phyloP scores from a whole-genome alignment of 108 stramenopile species.

The Halocafeteria seosinensis region DNA sequence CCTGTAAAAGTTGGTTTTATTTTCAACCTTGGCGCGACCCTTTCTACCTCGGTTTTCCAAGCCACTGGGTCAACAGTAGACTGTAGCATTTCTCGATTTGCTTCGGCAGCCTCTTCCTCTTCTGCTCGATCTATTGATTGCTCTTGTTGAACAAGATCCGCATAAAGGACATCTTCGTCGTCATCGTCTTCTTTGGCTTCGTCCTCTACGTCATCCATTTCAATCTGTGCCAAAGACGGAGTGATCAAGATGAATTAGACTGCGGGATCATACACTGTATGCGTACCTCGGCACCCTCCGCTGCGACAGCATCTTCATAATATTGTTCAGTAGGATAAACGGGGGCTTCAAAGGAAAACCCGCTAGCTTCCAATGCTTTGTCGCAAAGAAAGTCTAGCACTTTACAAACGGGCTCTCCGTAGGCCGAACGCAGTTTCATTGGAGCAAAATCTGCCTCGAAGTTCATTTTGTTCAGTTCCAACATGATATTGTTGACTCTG shows the following conservation, averaged over 20 bases:
- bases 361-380: conserved; percentile 16
- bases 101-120: conserved; percentile 1
- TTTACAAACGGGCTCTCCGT: conserved; percentile 32
- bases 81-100: conserved; percentile 24
- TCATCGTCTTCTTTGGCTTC: conserved; percentile 22
- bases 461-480: conserved; percentile 26
- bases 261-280: conserved; percentile 2
- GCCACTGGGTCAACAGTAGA: conserved; percentile 27
- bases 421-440: conserved; percentile 23
- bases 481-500: conserved; percentile 35
- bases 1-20: not conserved
- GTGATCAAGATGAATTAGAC: too few species aligned
- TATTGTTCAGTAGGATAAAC: not conserved
- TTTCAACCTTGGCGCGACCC: conserved; percentile 31
- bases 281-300: not conserved
- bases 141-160: conserved; percentile 12
- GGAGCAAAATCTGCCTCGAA: conserved; percentile 35
- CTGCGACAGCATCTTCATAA: not conserved
- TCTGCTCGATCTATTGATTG: conserved; percentile 3
- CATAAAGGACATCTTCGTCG: conserved; percentile 28
- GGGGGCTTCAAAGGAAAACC: conserved; percentile 21
- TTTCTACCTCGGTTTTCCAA: conserved; percentile 45
- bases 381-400: conserved; percentile 38
- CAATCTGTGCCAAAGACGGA: not conserved
- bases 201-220: conserved; percentile 1